Percentiles rank a stretch among this genome's conserved stretches.
Conservation (phyloP, 495 filamentous ascomycete species). For the Chaetomium tenue region DNA sequence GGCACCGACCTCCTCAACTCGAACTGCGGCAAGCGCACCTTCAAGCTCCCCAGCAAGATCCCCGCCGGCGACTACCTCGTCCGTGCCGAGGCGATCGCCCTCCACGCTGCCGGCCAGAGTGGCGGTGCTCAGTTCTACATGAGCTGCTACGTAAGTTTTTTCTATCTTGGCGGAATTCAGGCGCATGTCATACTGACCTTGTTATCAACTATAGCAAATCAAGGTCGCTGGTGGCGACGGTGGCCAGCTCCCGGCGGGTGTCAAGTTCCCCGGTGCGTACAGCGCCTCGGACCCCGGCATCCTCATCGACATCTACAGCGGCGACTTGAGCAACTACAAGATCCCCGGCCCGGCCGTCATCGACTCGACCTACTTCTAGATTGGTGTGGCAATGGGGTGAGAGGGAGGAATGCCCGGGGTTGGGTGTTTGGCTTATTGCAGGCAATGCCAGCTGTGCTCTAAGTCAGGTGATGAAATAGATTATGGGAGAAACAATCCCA, state of each 20-base stretch:
- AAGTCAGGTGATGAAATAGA: no score
- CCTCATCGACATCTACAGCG: constrained; percentile 52
- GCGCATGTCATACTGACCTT: constrained; percentile 4
- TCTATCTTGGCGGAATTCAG: not conserved
- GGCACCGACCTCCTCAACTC: constrained; percentile 52
- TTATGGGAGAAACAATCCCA: no score
- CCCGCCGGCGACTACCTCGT: constrained; percentile 53
- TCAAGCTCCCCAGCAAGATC: constrained; percentile 49
- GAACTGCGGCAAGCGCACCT: constrained; percentile 52
- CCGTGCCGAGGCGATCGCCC: constrained; percentile 52
- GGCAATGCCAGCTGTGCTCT: no score
- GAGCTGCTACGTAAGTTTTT: constrained; percentile 47
- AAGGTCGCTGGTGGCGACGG: constrained; percentile 42
- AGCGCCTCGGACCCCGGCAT: constrained; percentile 50
- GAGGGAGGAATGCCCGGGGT: not conserved
- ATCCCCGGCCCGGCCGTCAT: constrained; percentile 38
- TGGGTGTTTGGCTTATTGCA: no score
- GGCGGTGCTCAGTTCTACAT: constrained; percentile 51
- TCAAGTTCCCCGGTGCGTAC: constrained; percentile 52
- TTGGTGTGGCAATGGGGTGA: not conserved
- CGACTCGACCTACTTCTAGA: constrained; percentile 29
- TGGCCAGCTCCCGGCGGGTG: constrained; percentile 41
- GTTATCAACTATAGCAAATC: constrained; percentile 40
- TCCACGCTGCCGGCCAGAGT: constrained; percentile 44
- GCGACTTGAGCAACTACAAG: constrained; percentile 37